Evolutionary conservation across 1,284 basidiomycete genomes (phyloP), one percentile per base, ranked within the genome.

Genomic region (Ganoderma lucidum): DNA sequence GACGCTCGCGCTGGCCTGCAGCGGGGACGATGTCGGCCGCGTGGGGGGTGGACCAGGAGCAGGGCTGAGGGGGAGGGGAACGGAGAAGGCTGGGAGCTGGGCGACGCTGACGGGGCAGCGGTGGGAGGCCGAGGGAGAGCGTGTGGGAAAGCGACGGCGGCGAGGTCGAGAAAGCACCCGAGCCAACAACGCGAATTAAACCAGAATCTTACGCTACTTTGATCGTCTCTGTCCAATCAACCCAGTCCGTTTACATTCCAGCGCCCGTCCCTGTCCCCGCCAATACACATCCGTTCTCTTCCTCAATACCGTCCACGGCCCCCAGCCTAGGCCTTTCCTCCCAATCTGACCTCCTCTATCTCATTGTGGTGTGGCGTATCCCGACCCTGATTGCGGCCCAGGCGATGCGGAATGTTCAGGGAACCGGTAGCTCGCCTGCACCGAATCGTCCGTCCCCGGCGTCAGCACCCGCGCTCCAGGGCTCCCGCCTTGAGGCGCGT

Each of bases 331-430:
- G 37, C 62, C 23, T 9, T 30, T 15, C 62, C 48, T 30, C 28
- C 62, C 48, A 14, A 32, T 45, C 30, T 12, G 23, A 17, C 39
- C 32, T 55, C 39, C 65, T 51, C 59, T n/a, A 63, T 65, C 64
- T 58, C 58, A 70, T 61, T 68, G 80, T 71, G 78, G 79, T 66
- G 80, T 80, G 39, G 75, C 79, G 73, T 80, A 81, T 28, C 80
- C 80, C 45, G 80, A 80, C 14, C 80, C 80, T 59, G 79, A 77
- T 72, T 78, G 77, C 37, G 80, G 72, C 19, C 64, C 72, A 28
- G 72, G 79, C 63, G 79, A 80, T 28, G 76, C 77, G 42, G 77
- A 77, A 69, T 78, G 76, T 65, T 77, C 78, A 17, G 76, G 75
- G 70, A 79, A 78, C 61, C 71, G 69, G 63, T 79, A 78, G 67